Conservation (phyloP, 441 rosid genomes). For the Mallotus japonicus region DNA sequence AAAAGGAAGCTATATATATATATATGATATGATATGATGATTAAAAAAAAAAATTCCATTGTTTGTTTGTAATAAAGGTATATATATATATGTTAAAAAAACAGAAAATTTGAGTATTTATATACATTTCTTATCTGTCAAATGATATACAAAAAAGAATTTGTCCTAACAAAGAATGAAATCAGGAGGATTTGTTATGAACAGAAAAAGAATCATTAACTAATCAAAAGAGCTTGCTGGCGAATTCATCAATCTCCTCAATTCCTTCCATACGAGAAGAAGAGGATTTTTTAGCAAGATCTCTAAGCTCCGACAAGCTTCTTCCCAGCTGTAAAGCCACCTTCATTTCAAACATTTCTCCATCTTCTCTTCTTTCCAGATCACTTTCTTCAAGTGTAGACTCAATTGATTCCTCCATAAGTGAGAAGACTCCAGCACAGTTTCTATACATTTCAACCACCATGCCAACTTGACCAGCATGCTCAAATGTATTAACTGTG, state of each 20-base stretch:
- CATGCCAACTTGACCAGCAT: conserved; percentile 75
- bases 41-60: too few species aligned
- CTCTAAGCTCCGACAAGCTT: conserved; percentile 61
- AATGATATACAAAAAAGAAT: too few species aligned
- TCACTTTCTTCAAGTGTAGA: conserved; percentile 36
- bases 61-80: too few species aligned
- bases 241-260: conserved; percentile 45
- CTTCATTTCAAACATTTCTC: conserved; percentile 53
- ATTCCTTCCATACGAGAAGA: conserved; percentile 25
- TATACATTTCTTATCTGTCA: too few species aligned
- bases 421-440: conserved; percentile 55
- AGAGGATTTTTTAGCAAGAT: conserved; percentile 42
- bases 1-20: too few species aligned
- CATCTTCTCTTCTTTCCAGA: conserved; percentile 50
- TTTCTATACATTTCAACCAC: conserved; percentile 80
- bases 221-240: conserved; percentile 64
- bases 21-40: too few species aligned
- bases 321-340: conserved; percentile 69
- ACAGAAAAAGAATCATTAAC: not conserved
- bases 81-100: too few species aligned
- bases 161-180: conserved; percentile 29
- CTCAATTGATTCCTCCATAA: conserved; percentile 53
- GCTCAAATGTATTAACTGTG: conserved; percentile 58
- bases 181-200: conserved; percentile 13
- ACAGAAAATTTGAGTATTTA: too few species aligned